These are phyloP conservation scores for Psilocybe tampanensis DNA, from an alignment of 768 basidiomycete species.

Conservation along the genomic window DNA sequence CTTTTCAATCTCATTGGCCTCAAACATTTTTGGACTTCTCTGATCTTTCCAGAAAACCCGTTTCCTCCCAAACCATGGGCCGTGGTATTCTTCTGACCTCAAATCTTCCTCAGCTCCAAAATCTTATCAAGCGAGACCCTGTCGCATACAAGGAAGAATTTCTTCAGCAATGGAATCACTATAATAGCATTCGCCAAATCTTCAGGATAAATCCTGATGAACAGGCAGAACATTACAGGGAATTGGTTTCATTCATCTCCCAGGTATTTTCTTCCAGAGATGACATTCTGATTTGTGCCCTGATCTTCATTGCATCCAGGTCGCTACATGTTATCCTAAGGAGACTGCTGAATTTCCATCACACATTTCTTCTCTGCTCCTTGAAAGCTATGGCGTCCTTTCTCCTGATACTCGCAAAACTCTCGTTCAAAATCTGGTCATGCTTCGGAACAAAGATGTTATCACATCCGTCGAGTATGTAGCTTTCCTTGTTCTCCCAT, in stretches of 20 bases:
- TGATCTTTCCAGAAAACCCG: no score
- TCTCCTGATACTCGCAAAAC: constrained; percentile 82
- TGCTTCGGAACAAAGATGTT: constrained; percentile 91
- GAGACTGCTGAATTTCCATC: constrained; percentile 87
- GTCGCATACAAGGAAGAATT: constrained; percentile 93
- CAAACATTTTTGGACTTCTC: no score
- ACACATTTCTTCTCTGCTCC: constrained; percentile 76
- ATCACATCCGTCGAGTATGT: constrained; percentile 91
- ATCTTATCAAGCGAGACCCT: constrained; percentile 85
- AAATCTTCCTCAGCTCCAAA: constrained; percentile 1
- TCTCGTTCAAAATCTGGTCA: constrained; percentile 88
- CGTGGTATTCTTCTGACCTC: constrained; percentile 60
- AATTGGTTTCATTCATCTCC: constrained; percentile 89
- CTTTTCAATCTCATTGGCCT: no score
- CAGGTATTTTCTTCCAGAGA: constrained; percentile 49
- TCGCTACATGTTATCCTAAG: constrained; percentile 91
- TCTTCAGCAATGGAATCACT: constrained; percentile 70
- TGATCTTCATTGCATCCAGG: constrained; percentile 38
- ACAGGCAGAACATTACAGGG: constrained; percentile 81
- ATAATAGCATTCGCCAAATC: constrained; percentile 84
- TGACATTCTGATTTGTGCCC: background rate
- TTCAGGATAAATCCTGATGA: constrained; percentile 83
- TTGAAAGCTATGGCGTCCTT: constrained; percentile 76
- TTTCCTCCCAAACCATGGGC: constrained; percentile 34
- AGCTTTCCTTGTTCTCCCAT: constrained; percentile 11